Conservation (phyloP, 2,329 filamentous ascomycete genomes). For the Nemania sp. region DNA sequence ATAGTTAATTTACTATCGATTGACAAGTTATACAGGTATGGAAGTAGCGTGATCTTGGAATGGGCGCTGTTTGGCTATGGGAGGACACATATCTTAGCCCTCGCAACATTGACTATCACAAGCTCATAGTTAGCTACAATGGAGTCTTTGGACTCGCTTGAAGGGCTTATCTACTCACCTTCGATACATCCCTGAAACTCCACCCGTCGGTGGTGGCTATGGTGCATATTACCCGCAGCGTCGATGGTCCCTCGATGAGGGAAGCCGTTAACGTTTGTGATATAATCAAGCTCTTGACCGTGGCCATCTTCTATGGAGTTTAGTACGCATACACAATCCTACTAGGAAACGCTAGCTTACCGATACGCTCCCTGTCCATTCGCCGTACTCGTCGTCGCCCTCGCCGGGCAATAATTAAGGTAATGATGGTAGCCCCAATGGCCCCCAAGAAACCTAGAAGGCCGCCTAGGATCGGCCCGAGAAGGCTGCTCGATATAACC, state of each 20-base stretch:
- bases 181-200: slow-evolving; percentile 18
- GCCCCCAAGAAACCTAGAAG: slow-evolving; percentile 29
- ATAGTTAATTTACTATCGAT: background rate
- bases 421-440: slow-evolving; percentile 25
- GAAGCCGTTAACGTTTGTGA: slow-evolving; percentile 4
- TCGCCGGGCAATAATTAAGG: slow-evolving; percentile 16
- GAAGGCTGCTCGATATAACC: slow-evolving; percentile 19
- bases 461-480: slow-evolving; percentile 27
- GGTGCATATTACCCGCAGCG: slow-evolving; percentile 16
- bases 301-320: slow-evolving; percentile 19
- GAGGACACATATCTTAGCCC: no score
- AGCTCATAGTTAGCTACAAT: slow-evolving; percentile 17
- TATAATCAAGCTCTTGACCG: slow-evolving; percentile 11
- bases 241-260: slow-evolving; percentile 12
- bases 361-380: slow-evolving; percentile 14
- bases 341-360: slow-evolving; percentile 18
- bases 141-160: slow-evolving; percentile 6
- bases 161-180: slow-evolving; percentile 20
- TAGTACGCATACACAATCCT: slow-evolving; percentile 10
- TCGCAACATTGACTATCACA: no score
- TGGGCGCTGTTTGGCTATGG: no score
- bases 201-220: slow-evolving; percentile 6
- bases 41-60: no score
- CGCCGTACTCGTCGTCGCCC: slow-evolving; percentile 15
- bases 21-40: no score